Conservation (phyloP, 352 stramenopile species). For the Phytopythium mirpurense region DNA sequence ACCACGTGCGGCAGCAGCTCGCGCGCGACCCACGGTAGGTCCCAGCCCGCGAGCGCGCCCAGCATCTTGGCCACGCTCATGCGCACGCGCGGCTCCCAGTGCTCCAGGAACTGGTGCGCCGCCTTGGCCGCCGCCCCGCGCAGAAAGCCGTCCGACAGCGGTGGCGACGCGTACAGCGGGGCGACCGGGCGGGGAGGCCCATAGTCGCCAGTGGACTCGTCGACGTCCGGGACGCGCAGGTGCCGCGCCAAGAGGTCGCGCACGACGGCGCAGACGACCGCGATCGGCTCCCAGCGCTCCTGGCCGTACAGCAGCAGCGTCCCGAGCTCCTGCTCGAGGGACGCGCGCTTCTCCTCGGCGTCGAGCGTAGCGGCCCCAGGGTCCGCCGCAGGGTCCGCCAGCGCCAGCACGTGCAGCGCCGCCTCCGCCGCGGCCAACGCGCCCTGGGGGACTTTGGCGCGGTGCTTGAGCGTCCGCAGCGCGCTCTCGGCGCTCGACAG, state of each 20-base stretch:
- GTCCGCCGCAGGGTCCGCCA: too few relatives aligned
- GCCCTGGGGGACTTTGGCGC: constrained; percentile 40
- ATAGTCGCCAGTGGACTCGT: constrained; percentile 32
- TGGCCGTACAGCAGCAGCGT: constrained; percentile 48
- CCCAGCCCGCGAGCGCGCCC: constrained; percentile 54
- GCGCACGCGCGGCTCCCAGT: constrained; percentile 82
- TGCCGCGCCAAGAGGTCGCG: constrained; percentile 39
- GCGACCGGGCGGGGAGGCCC: constrained; percentile 10
- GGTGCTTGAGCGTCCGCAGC: constrained; percentile 69
- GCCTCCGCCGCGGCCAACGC: constrained; percentile 32
- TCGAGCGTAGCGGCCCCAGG: constrained; percentile 3
- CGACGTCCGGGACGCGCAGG: constrained; percentile 19
- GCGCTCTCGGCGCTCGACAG: constrained; percentile 59
- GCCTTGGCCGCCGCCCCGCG: constrained; percentile 32
- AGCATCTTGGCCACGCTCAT: constrained; percentile 70
- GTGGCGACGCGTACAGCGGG: constrained; percentile 16
- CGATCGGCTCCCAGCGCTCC: constrained; percentile 73
- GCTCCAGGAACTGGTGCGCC: constrained; percentile 64
- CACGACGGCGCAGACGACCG: constrained; percentile 55
- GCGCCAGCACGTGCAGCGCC: constrained; percentile 34
- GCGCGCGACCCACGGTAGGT: constrained; percentile 47
- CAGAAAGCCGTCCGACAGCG: constrained; percentile 40
- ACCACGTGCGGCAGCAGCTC: constrained; percentile 71
- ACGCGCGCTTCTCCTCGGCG: constrained; percentile 19
- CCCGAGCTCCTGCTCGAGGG: constrained; percentile 43